Evolutionary conservation across 441 rosid species (phyloP), one percentile per base, ranked within the genome.

Genomic region (Raphanus hybrid): DNA sequence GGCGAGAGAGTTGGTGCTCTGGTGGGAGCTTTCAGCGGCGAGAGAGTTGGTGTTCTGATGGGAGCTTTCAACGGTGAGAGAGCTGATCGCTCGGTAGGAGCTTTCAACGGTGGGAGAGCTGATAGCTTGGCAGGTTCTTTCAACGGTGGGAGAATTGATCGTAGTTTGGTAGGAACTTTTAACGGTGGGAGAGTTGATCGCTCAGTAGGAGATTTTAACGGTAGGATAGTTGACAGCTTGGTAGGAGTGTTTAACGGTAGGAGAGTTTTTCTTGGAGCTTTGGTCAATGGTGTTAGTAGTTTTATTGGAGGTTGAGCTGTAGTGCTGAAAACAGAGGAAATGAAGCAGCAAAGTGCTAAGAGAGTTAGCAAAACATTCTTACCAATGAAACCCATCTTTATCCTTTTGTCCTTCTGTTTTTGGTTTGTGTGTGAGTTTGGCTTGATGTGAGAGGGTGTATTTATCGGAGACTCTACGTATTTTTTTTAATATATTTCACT

Each of bases 321-420:
- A 1, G 71, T 70, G 7, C 58, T 6, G 48, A 67, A 78, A 43
- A 48, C 81, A 59, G 73, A 67, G 45, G 81, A 67, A 72, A 27
- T 78, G 77, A 78, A 78, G 77, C 43, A 78, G 48, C 39, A 72
- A 34, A 78, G 77, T 78, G 77, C 50, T 34, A 78, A 12, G 64
- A 78, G 64, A 72, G 69, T 78, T 50, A 66, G 45, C 52, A 68
- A 34, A 72, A 66, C 77, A 71, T 68, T 66, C 69, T 65, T 71
- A 71, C 63, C 54, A 71, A 58, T 12, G 63, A 72, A 20, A 10
- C 77, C 69, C 81, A 78, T 78, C 48, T 71, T 78, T 72, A 1
- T 20, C 20, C 32, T 70, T 76, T 14, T 8, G 20, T 63, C 34
- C 34, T 29, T 34, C 6, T 34, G 37, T 34, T 34, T 69, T 71